Conservation (phyloP, 352 stramenopile genomes). For the Globisporangium nodosum region DNA sequence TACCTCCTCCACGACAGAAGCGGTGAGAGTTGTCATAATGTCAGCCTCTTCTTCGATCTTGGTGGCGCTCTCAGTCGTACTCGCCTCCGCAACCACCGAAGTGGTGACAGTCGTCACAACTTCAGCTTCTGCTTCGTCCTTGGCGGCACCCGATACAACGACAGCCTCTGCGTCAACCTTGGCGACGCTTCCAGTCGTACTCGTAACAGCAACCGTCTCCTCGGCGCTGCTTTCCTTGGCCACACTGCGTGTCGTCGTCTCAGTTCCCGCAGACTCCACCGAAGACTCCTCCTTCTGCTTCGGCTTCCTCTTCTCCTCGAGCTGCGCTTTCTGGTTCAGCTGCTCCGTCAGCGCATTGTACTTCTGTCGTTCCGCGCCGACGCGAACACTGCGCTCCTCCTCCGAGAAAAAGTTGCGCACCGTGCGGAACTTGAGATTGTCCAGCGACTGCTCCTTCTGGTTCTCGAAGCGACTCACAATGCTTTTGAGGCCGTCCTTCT, state of each 20-base stretch:
- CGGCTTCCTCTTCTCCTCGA: slow-evolving; percentile 7
- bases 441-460: slow-evolving; percentile 32
- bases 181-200: background rate
- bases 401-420: slow-evolving; percentile 49
- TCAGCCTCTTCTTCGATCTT: background rate
- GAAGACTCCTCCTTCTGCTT: slow-evolving; percentile 8
- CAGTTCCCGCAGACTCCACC: background rate
- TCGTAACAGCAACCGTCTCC: background rate
- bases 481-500: slow-evolving; percentile 3
- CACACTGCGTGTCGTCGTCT: background rate
- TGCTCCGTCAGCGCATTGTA: slow-evolving; percentile 43
- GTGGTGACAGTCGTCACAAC: background rate
- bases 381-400: slow-evolving; percentile 38
- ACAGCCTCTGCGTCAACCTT: too few species aligned
- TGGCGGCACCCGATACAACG: background rate
- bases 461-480: slow-evolving; percentile 6
- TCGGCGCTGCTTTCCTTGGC: background rate
- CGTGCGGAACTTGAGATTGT: slow-evolving; percentile 45
- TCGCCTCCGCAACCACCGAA: background rate
- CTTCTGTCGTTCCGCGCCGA: slow-evolving; percentile 46
- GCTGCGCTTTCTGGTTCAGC: slow-evolving; percentile 24
- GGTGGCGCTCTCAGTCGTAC: background rate
- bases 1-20: background rate
- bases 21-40: background rate
- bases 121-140: too few species aligned